Evolutionary conservation across 2,329 filamentous ascomycete genomes (phyloP), one percentile per base, ranked within the genome.

Genomic region (Didymella pinodella): DNA sequence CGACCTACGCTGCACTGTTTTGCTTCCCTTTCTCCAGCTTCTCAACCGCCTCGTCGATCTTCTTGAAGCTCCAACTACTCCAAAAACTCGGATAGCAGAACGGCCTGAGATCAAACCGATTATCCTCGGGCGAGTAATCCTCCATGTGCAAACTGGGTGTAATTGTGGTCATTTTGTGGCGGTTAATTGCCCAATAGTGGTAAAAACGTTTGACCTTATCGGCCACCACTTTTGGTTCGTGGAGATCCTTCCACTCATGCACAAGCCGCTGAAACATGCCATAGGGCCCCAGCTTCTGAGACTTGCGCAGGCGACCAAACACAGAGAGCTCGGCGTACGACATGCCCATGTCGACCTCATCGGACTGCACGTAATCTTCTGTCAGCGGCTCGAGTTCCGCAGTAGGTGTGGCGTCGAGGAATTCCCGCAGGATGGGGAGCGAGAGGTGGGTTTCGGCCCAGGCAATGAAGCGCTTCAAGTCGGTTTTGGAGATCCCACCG

Each of bases 401-500:
- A 0, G 80, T 83, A 3, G 80, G 81, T 0, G 78, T 77, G 6
- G 80, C 75, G 20, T 71, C 66, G 51, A 93, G 75, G 77, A 93
- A 93, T 10, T 86, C 82, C 10, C 85, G 75, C 1, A 92, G 82
- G 52, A 90, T 85, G 0, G 88, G 87, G 1, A 93, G 76, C 5
- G 83, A 74, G 68, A 90, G 92, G 34, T 82, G 62, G 0, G 43
- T 62, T 1, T 60, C 43, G 0, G 74, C 72, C 82, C 86, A 92
- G n/a, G 78, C 79, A 59, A 92, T 90, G 77, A 93, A 92, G 10
- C 83, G 77, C 73, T 90, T 91, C 1, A 92, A 79, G 66, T 93
- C 90, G 2, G 82, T 86, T 74, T 92, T 92, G 57, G 80, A 83
- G 56, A 88, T 85, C 11, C 76, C 77, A 25, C 81, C 87, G 49